Evolutionary conservation across 2,329 filamentous ascomycete genomes (phyloP).

Genomic region (Neopestalotiopsis sp.): DNA sequence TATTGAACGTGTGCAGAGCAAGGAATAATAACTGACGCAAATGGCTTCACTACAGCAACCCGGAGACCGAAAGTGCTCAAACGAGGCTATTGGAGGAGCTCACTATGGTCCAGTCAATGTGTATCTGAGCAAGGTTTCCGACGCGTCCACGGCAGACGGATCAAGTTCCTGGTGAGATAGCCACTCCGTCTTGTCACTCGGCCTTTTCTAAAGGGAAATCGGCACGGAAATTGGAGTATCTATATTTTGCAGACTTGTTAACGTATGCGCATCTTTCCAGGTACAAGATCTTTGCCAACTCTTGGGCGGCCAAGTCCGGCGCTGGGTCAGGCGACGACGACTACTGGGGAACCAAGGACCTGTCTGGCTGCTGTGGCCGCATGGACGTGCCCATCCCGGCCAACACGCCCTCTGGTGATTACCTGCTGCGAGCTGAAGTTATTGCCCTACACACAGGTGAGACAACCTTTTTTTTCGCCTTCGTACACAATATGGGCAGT

Average conservation of each 20-base stretch:
- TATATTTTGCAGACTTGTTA: no score
- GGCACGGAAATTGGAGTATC: no score
- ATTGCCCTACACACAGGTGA: conserved; percentile 45
- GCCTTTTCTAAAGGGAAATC: no score
- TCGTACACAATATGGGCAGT: no score
- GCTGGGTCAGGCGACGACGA: conserved; percentile 47
- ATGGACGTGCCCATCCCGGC: conserved; percentile 46
- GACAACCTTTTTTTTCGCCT: not conserved
- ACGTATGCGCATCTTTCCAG: not conserved
- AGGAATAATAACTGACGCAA: not conserved
- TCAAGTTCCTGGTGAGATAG: conserved; percentile 37
- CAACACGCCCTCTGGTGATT: conserved; percentile 47
- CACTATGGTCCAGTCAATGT: conserved; percentile 50
- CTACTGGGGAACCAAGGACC: conserved; percentile 51
- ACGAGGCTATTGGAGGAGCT: conserved; percentile 49
- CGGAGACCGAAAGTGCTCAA: conserved; percentile 40
- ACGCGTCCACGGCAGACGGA: conserved; percentile 41
- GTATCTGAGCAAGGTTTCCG: conserved; percentile 45
- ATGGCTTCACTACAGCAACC: conserved; percentile 24
- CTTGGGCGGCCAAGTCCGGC: conserved; percentile 42
- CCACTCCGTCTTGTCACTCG: not conserved
- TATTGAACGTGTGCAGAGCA: no score
- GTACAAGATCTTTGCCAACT: conserved; percentile 51
- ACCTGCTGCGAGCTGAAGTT: conserved; percentile 49
- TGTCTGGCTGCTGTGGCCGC: conserved; percentile 46